A percentile compares a stretch with the other conserved stretches of the same genome.
Conservation (phyloP, 345 rosid species). For the Carallia brachiata region DNA sequence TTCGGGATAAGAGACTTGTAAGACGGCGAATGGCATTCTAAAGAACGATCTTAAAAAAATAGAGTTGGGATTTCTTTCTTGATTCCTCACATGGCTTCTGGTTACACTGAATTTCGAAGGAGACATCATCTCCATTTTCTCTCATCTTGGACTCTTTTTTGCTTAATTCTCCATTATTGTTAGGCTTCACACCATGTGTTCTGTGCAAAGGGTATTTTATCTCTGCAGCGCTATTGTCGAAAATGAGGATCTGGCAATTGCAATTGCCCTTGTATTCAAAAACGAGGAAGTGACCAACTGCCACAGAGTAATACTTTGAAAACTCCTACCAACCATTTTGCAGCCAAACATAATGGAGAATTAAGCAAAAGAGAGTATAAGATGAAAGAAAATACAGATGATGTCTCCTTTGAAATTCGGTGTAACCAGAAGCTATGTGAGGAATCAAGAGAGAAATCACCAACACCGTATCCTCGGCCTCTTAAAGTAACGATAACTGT, state of each 20-base stretch:
- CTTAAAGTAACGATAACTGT: background rate
- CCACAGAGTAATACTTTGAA: background rate
- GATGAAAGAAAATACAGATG: background rate
- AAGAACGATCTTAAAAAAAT: background rate
- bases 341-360: background rate
- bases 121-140: background rate
- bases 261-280: constrained; percentile 25
- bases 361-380: background rate
- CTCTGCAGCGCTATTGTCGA: constrained; percentile 17
- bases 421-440: background rate
- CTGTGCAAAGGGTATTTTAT: constrained; percentile 19
- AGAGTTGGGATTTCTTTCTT: background rate
- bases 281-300: constrained; percentile 17
- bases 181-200: background rate
- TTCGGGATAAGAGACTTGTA: background rate
- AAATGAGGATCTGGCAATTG: constrained; percentile 23
- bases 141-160: background rate
- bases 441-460: background rate
- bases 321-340: constrained; percentile 31
- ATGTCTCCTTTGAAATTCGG: background rate
- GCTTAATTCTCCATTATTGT: no score
- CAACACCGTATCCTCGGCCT: background rate
- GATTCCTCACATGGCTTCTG: background rate
- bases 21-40: background rate
- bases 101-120: constrained; percentile 1